Base-by-base conservation (phyloP, 2,329 filamentous ascomycete species). In the Cladosporium colombiae region DNA sequence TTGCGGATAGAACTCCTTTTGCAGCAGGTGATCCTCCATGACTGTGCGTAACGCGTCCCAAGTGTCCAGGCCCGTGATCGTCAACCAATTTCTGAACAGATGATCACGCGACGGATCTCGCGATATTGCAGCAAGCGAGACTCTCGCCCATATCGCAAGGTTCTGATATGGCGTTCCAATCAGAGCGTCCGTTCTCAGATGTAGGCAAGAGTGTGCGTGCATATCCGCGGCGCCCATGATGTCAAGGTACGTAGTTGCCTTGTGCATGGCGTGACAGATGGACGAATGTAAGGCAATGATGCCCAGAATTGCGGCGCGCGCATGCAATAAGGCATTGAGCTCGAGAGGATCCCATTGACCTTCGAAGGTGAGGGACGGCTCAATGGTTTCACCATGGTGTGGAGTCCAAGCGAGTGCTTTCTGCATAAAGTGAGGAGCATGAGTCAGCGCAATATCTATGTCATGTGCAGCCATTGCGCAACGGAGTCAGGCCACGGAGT, bases 371-470 rank as follows among this genome's bases (percentile, higher is more conserved):
- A 65, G 63, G 6, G 62, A 63, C 0, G 70, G 66, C 23, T 64
- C 64, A 29, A 49, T 46, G n/a, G 66, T 61, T 13, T 62, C 57
- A 27, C 59, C 66, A 25, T 71, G 70, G 5, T 67, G 65, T 4
- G 71, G 69, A n/a, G 58, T 67, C 71, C 71, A 72, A 2, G 70
- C 62, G 25, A 72, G 57, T 18, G 46, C 68, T 58, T 71, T 68
- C 52, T 55, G 52, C 31, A 21, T 18, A 31, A 27, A 18, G 18
- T 21, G 18, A 55, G 23, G 1, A 21, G 40, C n/a, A 18, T 10
- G n/a, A 46, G 40, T 46, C 40, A 46, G 40, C 40, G n/a, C 8
- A 11, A 18, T 46, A 23, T 21, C 40, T 23, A 11, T 21, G 40
- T 46, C 40, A 46, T 46, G 40, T 46, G 40, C n/a, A 46, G 40